Conservation (phyloP, 768 basidiomycete genomes). For the Tricholoma sp. region DNA sequence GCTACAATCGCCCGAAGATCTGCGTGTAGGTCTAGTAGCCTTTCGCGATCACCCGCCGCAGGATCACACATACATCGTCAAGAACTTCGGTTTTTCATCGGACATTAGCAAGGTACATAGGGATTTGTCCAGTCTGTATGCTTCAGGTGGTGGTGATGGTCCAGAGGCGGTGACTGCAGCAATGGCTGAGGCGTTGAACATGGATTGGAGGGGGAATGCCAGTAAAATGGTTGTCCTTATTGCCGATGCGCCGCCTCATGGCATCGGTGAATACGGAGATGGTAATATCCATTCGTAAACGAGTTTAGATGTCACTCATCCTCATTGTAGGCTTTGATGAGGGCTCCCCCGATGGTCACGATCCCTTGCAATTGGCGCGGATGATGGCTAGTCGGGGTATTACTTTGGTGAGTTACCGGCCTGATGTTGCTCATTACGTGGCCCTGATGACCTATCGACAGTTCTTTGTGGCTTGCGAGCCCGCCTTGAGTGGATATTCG, state of each 20-base stretch:
- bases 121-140: slow-evolving; percentile 79
- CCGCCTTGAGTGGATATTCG: slow-evolving; percentile 88
- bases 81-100: slow-evolving; percentile 92
- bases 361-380: slow-evolving; percentile 85
- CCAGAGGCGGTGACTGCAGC: slow-evolving; percentile 97
- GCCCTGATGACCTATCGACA: slow-evolving; percentile 26
- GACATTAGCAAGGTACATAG: slow-evolving; percentile 85
- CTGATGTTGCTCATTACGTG: slow-evolving; percentile 2
- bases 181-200: slow-evolving; percentile 75
- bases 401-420: slow-evolving; percentile 58
- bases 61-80: slow-evolving; percentile 91
- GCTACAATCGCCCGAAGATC: slow-evolving; percentile 80
- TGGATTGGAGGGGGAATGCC: slow-evolving; percentile 86
- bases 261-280: slow-evolving; percentile 95
- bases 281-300: slow-evolving; percentile 43
- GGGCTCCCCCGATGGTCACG: slow-evolving; percentile 90
- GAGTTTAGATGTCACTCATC: slow-evolving; percentile 11
- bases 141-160: slow-evolving; percentile 89
- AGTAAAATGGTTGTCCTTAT: slow-evolving; percentile 97
- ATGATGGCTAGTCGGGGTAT: slow-evolving; percentile 89
- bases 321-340: slow-evolving; percentile 72
- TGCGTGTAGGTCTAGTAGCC: slow-evolving; percentile 87
- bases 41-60: slow-evolving; percentile 98
- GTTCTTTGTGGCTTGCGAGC: slow-evolving; percentile 99
- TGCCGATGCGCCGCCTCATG: slow-evolving; percentile 96